Percentiles rank a stretch among this genome's conserved stretches.
Evolutionary conservation across 768 basidiomycete species (phyloP).

Genomic region (Agaricus sinodeliciosus): DNA sequence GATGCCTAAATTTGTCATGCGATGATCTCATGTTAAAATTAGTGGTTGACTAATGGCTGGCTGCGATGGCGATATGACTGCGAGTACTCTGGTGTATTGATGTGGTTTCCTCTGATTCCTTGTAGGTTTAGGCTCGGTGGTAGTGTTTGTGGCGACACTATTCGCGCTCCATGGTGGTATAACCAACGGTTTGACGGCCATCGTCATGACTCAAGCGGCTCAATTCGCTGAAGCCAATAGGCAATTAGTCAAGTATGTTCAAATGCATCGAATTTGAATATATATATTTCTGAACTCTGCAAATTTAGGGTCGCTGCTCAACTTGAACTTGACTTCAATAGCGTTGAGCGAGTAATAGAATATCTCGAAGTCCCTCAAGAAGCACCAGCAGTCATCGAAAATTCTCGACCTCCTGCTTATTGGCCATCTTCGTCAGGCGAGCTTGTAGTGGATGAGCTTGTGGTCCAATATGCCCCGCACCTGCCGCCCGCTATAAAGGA

Average conservation of each 20-base stretch:
- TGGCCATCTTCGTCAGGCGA: slow-evolving; percentile 62
- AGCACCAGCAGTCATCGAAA: slow-evolving; percentile 52
- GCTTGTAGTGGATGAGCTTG: slow-evolving; percentile 50
- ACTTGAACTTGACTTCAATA: slow-evolving; percentile 68
- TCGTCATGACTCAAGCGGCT: slow-evolving; percentile 67
- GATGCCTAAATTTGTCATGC: not conserved
- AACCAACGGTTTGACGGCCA: slow-evolving; percentile 54
- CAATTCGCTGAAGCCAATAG: slow-evolving; percentile 65
- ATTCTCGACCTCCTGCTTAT: slow-evolving; percentile 58
- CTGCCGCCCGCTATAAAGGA: slow-evolving; percentile 53
- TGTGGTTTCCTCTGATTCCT: not conserved
- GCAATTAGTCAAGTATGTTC: slow-evolving; percentile 47
- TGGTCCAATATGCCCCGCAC: slow-evolving; percentile 56
- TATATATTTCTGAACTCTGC: not conserved
- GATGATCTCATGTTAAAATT: slow-evolving; percentile 1
- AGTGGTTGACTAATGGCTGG: slow-evolving; percentile 70
- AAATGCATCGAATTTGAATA: not conserved
- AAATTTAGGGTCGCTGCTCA: slow-evolving; percentile 55
- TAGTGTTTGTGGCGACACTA: slow-evolving; percentile 63
- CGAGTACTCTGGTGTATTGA: slow-evolving; percentile 20
- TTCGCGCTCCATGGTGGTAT: slow-evolving; percentile 57
- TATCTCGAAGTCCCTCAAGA: slow-evolving; percentile 66
- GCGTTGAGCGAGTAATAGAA: slow-evolving; percentile 67
- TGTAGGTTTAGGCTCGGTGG: slow-evolving; percentile 59
- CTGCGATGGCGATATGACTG: slow-evolving; percentile 72